Percentiles rank a stretch among this genome's conserved stretches.
phyloP scores from a whole-genome alignment of 768 basidiomycete species.

The Krasilnikovozyma curviuscula region DNA sequence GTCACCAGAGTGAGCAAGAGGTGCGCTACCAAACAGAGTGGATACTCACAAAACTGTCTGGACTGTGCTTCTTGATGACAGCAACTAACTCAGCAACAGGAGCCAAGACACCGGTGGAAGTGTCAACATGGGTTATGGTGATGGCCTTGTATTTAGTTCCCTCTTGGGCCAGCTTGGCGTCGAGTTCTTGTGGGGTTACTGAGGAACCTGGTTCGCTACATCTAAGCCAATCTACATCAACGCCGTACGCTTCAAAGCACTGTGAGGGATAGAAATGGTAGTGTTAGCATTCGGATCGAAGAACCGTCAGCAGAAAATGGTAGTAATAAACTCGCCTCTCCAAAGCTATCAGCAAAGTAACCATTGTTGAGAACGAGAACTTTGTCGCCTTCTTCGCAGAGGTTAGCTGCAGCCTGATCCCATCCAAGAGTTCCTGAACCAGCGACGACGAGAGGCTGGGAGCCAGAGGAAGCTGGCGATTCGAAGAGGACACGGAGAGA shows the following conservation, averaged over 20 bases:
- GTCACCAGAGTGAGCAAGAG: constrained; percentile 65
- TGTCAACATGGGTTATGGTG: constrained; percentile 86
- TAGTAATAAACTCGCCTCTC: constrained; percentile 43
- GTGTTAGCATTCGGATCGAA: too few relatives aligned
- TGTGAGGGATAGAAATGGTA: too few relatives aligned
- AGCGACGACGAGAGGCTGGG: constrained; percentile 78
- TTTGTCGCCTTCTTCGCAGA: constrained; percentile 37
- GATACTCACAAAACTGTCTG: constrained; percentile 64
- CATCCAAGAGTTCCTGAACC: constrained; percentile 92
- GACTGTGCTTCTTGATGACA: constrained; percentile 54
- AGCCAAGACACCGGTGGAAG: constrained; percentile 43
- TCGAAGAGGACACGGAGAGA: constrained; percentile 38
- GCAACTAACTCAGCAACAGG: constrained; percentile 51
- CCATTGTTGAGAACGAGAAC: constrained; percentile 33
- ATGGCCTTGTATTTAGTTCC: constrained; percentile 76
- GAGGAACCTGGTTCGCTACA: too few relatives aligned
- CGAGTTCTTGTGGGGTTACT: too few relatives aligned
- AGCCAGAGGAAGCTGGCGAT: neutral
- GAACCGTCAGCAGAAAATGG: too few relatives aligned
- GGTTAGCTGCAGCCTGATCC: constrained; percentile 86
- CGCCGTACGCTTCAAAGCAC: too few relatives aligned
- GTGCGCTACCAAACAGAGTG: constrained; percentile 96
- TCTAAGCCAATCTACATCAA: too few relatives aligned
- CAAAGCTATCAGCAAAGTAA: constrained; percentile 83
- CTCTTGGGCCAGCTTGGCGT: constrained; percentile 67